Base-by-base conservation (phyloP, 306 rosid species). In the Sicyos edulis region DNA sequence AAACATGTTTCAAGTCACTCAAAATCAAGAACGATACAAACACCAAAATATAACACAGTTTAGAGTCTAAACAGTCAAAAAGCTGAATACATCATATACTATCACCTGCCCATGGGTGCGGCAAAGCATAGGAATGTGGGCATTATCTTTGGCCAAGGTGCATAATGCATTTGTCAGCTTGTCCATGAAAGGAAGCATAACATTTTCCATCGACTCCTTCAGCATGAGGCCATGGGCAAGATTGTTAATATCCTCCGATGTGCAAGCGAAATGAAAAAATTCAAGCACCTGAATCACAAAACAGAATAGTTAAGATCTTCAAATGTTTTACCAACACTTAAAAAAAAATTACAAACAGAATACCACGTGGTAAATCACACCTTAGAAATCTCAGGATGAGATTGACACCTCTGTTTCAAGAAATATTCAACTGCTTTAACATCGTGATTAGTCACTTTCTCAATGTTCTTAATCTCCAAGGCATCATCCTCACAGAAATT, bases 21-120 rank as follows among this genome's bases (percentile, higher is more conserved):
- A 17, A 54, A 12, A 54, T 15, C 12, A 56, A 13, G 71, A 32
- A 55, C 10, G 29, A 45, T 6, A 24, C 17, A 17, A 40, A 12
- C 32, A 77, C 22, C 59, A 64, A 34, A 50, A 20, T 13, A 72
- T 37, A 19, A 32, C 40, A 72, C 15, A 42, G 54, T 68, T 20
- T 3, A 49, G 12, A 56, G 21, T 72, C 66, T 54, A 21, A 72
- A 56, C 61, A 54, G 53, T 34, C 58, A 37, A 40, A 65, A 72
- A 65, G 53, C 20, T 19, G 72, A 67, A 8, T 44, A 13, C 70
- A 78, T 15, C 69, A 15, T 55, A 66, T 58, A 60, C 59, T 56
- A 50, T 60, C 37, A 88, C 97, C 96, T 89, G 97, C 54, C 97
- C 97, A 74, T 92, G 97, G 68, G 97, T 92, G 54, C 95, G 88